These are phyloP conservation scores for Amanita pallidorosea DNA, from an alignment of 768 basidiomycete genomes.

Conservation along the genomic window DNA sequence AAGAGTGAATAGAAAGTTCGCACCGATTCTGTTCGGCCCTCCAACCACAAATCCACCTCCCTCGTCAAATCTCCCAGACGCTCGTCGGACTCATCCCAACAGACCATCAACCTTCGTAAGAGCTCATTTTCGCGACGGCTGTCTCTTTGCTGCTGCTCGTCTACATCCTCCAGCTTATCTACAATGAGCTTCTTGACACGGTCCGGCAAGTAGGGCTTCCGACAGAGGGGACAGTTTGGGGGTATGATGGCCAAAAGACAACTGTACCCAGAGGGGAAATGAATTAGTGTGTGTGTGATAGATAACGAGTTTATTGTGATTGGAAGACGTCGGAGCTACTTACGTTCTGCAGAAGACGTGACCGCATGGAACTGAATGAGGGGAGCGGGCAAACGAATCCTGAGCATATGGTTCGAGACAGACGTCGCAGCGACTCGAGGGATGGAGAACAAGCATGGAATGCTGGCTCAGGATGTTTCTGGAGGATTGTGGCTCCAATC, in stretches of 20 bases:
- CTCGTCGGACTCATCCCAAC: constrained; percentile 29
- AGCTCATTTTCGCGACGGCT: constrained; percentile 22
- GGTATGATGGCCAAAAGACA: constrained; percentile 44
- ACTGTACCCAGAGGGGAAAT: constrained; percentile 18
- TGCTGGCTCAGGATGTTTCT: not conserved
- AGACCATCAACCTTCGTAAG: constrained; percentile 23
- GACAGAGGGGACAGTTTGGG: constrained; percentile 54
- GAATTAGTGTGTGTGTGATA: not conserved
- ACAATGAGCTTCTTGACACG: constrained; percentile 61
- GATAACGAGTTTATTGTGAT: not conserved
- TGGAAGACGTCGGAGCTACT: constrained; percentile 14
- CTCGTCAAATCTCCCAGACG: constrained; percentile 25
- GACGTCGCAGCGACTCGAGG: constrained; percentile 66
- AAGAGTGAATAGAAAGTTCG: constrained; percentile 11
- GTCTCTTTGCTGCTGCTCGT: constrained; percentile 13
- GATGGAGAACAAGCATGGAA: constrained; percentile 49
- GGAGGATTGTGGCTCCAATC: not conserved
- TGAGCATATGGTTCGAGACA: constrained; percentile 58
- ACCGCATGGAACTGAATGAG: constrained; percentile 67
- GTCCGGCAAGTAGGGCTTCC: constrained; percentile 45
- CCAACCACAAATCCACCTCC: constrained; percentile 47
- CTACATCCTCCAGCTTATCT: constrained; percentile 30
- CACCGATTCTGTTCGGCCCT: constrained; percentile 27
- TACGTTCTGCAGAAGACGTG: constrained; percentile 66
- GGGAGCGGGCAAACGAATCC: constrained; percentile 37